Evolutionary conservation across 768 basidiomycete species (phyloP).

Genomic region (Dendrothele bispora): DNA sequence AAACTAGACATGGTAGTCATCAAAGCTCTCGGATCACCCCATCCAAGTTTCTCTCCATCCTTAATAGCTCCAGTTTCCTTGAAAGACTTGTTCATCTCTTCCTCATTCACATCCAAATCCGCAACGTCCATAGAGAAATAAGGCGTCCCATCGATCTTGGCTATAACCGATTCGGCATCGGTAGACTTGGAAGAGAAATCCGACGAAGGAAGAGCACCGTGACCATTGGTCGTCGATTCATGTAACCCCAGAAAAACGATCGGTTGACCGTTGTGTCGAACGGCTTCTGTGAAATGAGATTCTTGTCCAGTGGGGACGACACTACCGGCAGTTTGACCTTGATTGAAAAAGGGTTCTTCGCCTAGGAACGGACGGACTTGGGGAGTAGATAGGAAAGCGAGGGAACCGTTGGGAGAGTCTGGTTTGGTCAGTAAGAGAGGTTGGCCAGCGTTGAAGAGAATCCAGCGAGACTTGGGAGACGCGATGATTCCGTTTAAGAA

Average conservation of each 20-base stretch:
- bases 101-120: constrained; percentile 40
- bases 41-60: constrained; percentile 46
- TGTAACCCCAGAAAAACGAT: constrained; percentile 82
- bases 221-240: constrained; percentile 45
- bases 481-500: constrained; percentile 74
- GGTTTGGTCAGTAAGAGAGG: constrained; percentile 52
- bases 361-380: constrained; percentile 71
- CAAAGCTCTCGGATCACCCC: constrained; percentile 64
- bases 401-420: constrained; percentile 29
- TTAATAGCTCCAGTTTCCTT: constrained; percentile 33
- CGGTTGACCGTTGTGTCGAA: constrained; percentile 56
- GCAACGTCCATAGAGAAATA: constrained; percentile 84
- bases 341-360: constrained; percentile 67
- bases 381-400: constrained; percentile 58
- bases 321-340: constrained; percentile 52
- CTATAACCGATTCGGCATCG: constrained; percentile 51
- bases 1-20: constrained; percentile 58
- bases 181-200: no score
- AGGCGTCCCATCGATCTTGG: constrained; percentile 73
- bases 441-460: constrained; percentile 73
- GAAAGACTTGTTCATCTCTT: constrained; percentile 41
- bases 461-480: constrained; percentile 67
- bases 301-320: constrained; percentile 27
- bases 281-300: constrained; percentile 47
- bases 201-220: constrained; percentile 60